phyloP scores from a whole-genome alignment of 768 basidiomycete genomes.

The Piloderma croceum region DNA sequence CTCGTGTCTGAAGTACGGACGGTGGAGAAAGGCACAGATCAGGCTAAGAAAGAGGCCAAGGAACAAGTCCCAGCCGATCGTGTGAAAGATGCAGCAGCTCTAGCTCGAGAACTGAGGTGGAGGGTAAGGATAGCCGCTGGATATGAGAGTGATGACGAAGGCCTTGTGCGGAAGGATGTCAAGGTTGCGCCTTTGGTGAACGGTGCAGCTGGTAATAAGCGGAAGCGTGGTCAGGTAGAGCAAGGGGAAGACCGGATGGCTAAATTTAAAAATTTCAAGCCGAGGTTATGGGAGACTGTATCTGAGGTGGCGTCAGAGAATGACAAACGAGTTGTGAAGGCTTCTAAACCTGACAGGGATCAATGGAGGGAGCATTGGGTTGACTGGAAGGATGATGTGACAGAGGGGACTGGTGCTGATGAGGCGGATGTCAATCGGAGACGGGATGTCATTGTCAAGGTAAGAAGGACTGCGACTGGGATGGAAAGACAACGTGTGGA shows the following conservation, averaged over 20 bases:
- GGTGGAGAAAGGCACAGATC: constrained; percentile 66
- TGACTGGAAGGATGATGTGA: constrained; percentile 22
- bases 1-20: constrained; percentile 70
- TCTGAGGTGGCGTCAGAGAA: constrained; percentile 38
- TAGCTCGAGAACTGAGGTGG: constrained; percentile 86
- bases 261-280: constrained; percentile 63
- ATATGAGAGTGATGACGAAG: constrained; percentile 63
- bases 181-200: constrained; percentile 9
- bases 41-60: constrained; percentile 68
- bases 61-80: constrained; percentile 79
- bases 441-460: constrained; percentile 49
- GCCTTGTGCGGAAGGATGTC: constrained; percentile 15
- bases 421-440: constrained; percentile 40
- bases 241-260: constrained; percentile 14
- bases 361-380: constrained; percentile 45
- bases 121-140: constrained; percentile 60
- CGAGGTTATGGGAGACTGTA: constrained; percentile 58
- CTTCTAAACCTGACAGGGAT: constrained; percentile 31
- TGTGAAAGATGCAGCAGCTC: constrained; percentile 73
- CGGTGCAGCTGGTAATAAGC: constrained; percentile 22
- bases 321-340: constrained; percentile 34
- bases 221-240: constrained; percentile 19
- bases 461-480: constrained; percentile 49
- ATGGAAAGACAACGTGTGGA: constrained; percentile 70
- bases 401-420: constrained; percentile 27